Evolutionary conservation across 495 filamentous ascomycete genomes (phyloP).

Genomic region (Choiromyces venosus): DNA sequence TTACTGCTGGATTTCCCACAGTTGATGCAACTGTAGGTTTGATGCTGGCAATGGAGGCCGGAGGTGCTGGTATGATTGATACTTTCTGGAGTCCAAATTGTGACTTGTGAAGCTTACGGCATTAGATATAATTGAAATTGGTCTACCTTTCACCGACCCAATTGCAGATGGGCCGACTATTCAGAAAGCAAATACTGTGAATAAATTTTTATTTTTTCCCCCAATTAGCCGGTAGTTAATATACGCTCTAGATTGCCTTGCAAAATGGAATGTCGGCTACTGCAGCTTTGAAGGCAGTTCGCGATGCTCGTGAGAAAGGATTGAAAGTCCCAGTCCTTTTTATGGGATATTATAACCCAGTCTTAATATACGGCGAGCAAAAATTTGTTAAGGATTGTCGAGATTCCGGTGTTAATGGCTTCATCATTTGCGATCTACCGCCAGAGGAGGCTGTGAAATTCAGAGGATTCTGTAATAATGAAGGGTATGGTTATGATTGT

Average conservation of each 20-base stretch:
- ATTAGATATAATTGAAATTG: slow-evolving; percentile 73
- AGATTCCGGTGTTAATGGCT: slow-evolving; percentile 85
- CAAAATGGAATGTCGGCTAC: slow-evolving; percentile 79
- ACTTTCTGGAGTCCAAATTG: background rate
- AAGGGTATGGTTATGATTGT: slow-evolving; percentile 60
- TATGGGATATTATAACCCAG: slow-evolving; percentile 99
- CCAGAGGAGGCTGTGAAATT: slow-evolving; percentile 95
- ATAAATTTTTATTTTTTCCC: background rate
- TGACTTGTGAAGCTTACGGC: background rate
- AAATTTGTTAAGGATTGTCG: slow-evolving; percentile 77
- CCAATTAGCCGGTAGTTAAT: background rate
- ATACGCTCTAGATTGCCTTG: slow-evolving; percentile 55
- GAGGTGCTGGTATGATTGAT: slow-evolving; percentile 69
- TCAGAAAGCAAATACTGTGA: slow-evolving; percentile 77
- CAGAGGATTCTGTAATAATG: slow-evolving; percentile 71
- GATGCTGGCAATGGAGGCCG: slow-evolving; percentile 81
- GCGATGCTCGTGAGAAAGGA: slow-evolving; percentile 66
- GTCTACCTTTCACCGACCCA: slow-evolving; percentile 94
- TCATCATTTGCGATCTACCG: slow-evolving; percentile 94
- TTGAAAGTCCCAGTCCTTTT: slow-evolving; percentile 76
- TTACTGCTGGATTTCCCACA: slow-evolving; percentile 91
- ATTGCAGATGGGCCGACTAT: slow-evolving; percentile 95
- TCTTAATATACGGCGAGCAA: slow-evolving; percentile 90
- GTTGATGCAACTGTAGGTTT: slow-evolving; percentile 73
- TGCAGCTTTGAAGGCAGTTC: slow-evolving; percentile 70